A percentile compares a stretch with the other conserved stretches of the same genome.
These are phyloP conservation scores for Annulohypoxylon bovei DNA, from an alignment of 495 filamentous ascomycete species.

Conservation along the genomic window DNA sequence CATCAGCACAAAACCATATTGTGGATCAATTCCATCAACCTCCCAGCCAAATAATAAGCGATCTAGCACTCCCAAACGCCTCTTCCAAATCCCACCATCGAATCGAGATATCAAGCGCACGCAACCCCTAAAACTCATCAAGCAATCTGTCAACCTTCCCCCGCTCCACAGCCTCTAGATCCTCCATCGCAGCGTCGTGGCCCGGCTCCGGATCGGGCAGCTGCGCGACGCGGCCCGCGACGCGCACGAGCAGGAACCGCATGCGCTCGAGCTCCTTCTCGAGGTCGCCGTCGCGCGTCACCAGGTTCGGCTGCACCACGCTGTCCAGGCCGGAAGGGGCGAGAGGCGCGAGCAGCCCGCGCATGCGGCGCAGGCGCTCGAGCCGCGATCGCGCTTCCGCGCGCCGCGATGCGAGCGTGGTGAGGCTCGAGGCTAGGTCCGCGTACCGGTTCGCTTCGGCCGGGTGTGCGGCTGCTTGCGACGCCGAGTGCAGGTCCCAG, in stretches of 20 bases:
- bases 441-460: slow-evolving; percentile 60
- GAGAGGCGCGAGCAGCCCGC: slow-evolving; percentile 69
- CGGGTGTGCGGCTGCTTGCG: slow-evolving; percentile 45
- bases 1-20: background rate
- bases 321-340: no score
- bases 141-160: slow-evolving; percentile 55
- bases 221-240: slow-evolving; percentile 67
- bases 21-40: slow-evolving; percentile 2
- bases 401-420: slow-evolving; percentile 62
- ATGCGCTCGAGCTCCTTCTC: slow-evolving; percentile 78
- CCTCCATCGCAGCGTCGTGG: slow-evolving; percentile 41
- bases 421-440: slow-evolving; percentile 62
- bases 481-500: slow-evolving; percentile 49
- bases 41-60: background rate
- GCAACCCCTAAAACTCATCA: slow-evolving; percentile 43
- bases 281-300: slow-evolving; percentile 77
- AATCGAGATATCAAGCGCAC: background rate
- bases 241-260: slow-evolving; percentile 76
- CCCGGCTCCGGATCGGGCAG: slow-evolving; percentile 41
- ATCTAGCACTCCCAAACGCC: slow-evolving; percentile 10
- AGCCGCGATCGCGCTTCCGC: slow-evolving; percentile 64
- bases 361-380: slow-evolving; percentile 65
- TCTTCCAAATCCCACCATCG: background rate
- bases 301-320: slow-evolving; percentile 84
- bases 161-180: slow-evolving; percentile 51